Evolutionary conservation across 1,139 yeast genomes (phyloP).

Genomic region (Candida gigantensis): DNA sequence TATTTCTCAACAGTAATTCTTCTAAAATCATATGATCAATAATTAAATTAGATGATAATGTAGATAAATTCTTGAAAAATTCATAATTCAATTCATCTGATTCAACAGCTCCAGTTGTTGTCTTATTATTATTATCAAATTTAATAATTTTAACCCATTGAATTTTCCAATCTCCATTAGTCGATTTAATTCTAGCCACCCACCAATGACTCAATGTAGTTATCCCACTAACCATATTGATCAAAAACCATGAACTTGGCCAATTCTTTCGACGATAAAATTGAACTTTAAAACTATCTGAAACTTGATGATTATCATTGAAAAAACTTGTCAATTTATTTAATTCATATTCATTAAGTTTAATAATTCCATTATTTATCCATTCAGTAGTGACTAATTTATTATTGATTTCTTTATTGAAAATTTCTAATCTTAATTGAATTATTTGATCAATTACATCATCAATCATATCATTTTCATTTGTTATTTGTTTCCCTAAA

Average conservation of each 20-base stretch:
- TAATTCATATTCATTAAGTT: constrained; percentile 41
- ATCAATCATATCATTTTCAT: constrained; percentile 35
- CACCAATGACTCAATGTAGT: constrained; percentile 56
- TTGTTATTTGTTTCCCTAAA: constrained; percentile 23
- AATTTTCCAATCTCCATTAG: constrained; percentile 64
- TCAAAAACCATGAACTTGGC: constrained; percentile 74
- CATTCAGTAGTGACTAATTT: constrained; percentile 67
- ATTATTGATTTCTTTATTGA: constrained; percentile 51
- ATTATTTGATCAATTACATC: constrained; percentile 40
- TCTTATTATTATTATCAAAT: constrained; percentile 15
- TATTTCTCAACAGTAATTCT: constrained; percentile 49
- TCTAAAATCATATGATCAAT: constrained; percentile 64
- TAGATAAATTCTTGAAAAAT: constrained; percentile 51
- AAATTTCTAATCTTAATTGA: constrained; percentile 54
- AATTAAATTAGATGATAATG: constrained; percentile 57
- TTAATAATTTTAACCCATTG: constrained; percentile 45
- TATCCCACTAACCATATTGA: constrained; percentile 46
- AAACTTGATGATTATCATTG: constrained; percentile 1
- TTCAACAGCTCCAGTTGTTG: constrained; percentile 18
- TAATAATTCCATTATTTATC: constrained; percentile 59
- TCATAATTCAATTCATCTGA: constrained; percentile 40
- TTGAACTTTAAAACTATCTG: constrained; percentile 30
- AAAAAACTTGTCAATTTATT: constrained; percentile 23
- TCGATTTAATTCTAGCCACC: constrained; percentile 62
- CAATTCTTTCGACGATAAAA: constrained; percentile 65